These are phyloP conservation scores for Sporothrix phasma DNA, from an alignment of 2,329 filamentous ascomycete species.

Conservation along the genomic window DNA sequence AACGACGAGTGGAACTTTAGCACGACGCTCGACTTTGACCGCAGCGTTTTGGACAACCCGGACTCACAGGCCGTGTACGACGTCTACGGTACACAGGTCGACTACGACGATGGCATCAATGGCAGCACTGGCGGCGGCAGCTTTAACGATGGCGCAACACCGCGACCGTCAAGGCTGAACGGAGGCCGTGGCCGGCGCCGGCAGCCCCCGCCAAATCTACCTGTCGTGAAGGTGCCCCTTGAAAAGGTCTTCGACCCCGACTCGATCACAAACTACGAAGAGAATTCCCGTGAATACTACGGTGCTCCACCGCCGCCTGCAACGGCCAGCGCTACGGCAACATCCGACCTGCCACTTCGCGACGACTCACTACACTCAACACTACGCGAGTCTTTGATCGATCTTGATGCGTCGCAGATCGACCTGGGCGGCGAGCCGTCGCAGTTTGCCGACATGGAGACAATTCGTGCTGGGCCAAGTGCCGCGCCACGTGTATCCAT, in stretches of 20 bases:
- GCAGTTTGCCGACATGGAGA: slow-evolving; percentile 51
- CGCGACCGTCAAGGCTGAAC: slow-evolving; percentile 39
- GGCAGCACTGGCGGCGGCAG: not conserved
- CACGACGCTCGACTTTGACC: slow-evolving; percentile 55
- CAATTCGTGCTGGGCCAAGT: slow-evolving; percentile 36
- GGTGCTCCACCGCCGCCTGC: slow-evolving; percentile 35
- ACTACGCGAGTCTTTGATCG: slow-evolving; percentile 54
- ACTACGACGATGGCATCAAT: slow-evolving; percentile 32
- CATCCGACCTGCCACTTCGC: slow-evolving; percentile 49
- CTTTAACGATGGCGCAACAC: slow-evolving; percentile 26
- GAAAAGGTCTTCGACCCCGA: slow-evolving; percentile 59
- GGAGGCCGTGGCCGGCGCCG: slow-evolving; percentile 38
- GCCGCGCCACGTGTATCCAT: slow-evolving; percentile 36
- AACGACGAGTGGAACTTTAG: slow-evolving; percentile 60
- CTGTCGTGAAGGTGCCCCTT: slow-evolving; percentile 47
- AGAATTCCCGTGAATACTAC: slow-evolving; percentile 54
- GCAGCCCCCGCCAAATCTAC: slow-evolving; percentile 48
- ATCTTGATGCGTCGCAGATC: slow-evolving; percentile 45
- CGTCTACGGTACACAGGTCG: slow-evolving; percentile 45
- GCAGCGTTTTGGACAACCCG: slow-evolving; percentile 42
- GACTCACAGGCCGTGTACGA: slow-evolving; percentile 51
- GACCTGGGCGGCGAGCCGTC: slow-evolving; percentile 43
- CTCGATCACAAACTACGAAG: slow-evolving; percentile 53
- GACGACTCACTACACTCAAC: slow-evolving; percentile 44
- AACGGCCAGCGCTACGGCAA: slow-evolving; percentile 20